These are phyloP conservation scores for Auriscalpium microsporum DNA, from an alignment of 768 basidiomycete genomes.

Conservation along the genomic window DNA sequence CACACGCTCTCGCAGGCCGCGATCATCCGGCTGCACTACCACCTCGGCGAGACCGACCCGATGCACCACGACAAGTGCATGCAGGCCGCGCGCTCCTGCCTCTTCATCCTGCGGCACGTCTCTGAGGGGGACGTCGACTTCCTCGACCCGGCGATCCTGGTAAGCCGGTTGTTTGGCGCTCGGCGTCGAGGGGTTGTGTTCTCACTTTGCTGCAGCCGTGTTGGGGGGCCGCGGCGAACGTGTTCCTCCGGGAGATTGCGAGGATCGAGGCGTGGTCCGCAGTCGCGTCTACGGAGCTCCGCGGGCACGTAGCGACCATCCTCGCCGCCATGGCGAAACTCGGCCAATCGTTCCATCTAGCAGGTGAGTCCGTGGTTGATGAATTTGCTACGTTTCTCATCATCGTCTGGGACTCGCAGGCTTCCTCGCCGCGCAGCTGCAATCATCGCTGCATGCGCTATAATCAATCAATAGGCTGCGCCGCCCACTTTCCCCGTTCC, in stretches of 20 bases:
- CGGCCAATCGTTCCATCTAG: constrained; percentile 50
- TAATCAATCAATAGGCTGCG: neutral
- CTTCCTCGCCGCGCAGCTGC: constrained; percentile 1
- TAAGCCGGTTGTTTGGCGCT: constrained; percentile 27
- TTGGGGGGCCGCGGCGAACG: constrained; percentile 64
- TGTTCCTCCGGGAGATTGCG: constrained; percentile 58
- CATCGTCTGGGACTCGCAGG: neutral
- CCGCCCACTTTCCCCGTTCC: neutral
- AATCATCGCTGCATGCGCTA: neutral
- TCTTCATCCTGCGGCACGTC: constrained; percentile 53
- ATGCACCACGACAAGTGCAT: constrained; percentile 60
- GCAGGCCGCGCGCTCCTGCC: constrained; percentile 51
- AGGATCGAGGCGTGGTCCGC: constrained; percentile 59
- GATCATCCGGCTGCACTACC: constrained; percentile 55
- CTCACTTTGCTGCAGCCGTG: constrained; percentile 40
- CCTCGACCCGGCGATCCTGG: constrained; percentile 73
- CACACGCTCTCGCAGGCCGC: constrained; percentile 64
- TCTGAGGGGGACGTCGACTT: constrained; percentile 57
- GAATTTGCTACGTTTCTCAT: neutral
- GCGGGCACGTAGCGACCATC: constrained; percentile 51
- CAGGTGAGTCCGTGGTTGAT: constrained; percentile 24
- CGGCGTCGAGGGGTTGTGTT: constrained; percentile 1
- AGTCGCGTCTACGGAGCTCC: constrained; percentile 42
- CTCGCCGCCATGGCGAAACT: constrained; percentile 59
- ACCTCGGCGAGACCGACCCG: constrained; percentile 36